phyloP scores from a whole-genome alignment of 805 yeast genomes.

The Saccharomycopsis fodiens region DNA sequence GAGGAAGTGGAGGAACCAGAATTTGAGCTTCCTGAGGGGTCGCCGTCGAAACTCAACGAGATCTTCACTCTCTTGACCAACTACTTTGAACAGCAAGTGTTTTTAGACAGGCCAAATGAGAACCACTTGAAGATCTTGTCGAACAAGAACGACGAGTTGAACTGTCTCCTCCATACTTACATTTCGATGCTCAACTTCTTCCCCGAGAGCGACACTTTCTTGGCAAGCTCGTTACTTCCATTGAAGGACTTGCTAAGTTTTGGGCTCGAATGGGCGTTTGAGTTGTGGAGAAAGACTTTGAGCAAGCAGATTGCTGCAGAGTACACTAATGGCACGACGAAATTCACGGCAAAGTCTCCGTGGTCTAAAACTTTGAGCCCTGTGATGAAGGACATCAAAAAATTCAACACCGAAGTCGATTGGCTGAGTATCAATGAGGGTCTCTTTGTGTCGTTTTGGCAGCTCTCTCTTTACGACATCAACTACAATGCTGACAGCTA shows the following conservation, averaged over 20 bases:
- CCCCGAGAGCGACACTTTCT: constrained; percentile 24
- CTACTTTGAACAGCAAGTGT: constrained; percentile 34
- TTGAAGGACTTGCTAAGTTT: constrained; percentile 34
- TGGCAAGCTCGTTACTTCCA: constrained; percentile 32
- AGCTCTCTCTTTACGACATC: constrained; percentile 61
- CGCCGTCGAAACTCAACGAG: constrained; percentile 32
- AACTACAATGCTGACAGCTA: constrained; percentile 46
- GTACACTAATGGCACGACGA: constrained; percentile 17
- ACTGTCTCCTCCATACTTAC: constrained; percentile 57
- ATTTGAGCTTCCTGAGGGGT: not conserved
- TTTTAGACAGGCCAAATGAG: constrained; percentile 26
- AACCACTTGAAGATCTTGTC: constrained; percentile 66
- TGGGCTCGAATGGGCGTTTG: constrained; percentile 61
- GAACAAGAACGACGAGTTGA: constrained; percentile 63
- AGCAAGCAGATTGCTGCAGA: constrained; percentile 24
- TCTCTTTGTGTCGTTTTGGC: constrained; percentile 66
- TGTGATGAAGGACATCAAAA: constrained; percentile 17
- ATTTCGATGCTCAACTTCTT: constrained; percentile 49
- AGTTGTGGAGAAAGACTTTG: constrained; percentile 57
- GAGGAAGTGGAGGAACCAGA: not conserved
- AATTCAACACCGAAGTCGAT: constrained; percentile 22
- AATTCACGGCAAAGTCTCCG: constrained; percentile 2
- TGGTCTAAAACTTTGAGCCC: constrained; percentile 14
- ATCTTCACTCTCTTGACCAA: constrained; percentile 57
- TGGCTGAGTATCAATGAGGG: constrained; percentile 27